phyloP scores from a whole-genome alignment of 1,284 basidiomycete species.

The Phaffia rhodozyma region DNA sequence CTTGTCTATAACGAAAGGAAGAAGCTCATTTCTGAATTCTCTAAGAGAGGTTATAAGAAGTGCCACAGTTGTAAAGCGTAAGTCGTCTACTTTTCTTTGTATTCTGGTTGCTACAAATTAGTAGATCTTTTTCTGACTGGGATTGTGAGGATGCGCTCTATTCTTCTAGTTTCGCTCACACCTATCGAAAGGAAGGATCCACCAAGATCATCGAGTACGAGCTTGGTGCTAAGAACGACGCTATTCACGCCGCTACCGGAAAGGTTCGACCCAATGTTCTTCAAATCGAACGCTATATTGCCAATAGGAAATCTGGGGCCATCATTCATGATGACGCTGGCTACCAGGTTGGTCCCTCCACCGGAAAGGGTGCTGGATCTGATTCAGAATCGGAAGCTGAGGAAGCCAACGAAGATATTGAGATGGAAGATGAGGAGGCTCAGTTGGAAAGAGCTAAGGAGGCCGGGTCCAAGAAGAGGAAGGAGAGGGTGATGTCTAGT shows the following conservation, averaged over 20 bases:
- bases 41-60: constrained; percentile 56
- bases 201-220: constrained; percentile 93
- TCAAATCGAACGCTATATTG: constrained; percentile 21
- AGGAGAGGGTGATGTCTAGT: constrained; percentile 78
- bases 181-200: constrained; percentile 85
- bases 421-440: constrained; percentile 26
- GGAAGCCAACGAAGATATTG: constrained; percentile 20
- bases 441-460: constrained; percentile 28
- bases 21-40: constrained; percentile 67
- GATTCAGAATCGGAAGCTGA: constrained; percentile 22
- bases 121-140: constrained; percentile 9
- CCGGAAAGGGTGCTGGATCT: constrained; percentile 25
- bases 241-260: constrained; percentile 45
- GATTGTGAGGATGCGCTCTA: background rate
- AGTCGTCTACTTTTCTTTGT: constrained; percentile 33
- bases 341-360: constrained; percentile 20
- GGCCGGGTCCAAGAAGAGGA: constrained; percentile 57
- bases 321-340: constrained; percentile 32
- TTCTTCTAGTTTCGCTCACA: constrained; percentile 57
- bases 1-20: constrained; percentile 80
- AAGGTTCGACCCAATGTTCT: constrained; percentile 61
- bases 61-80: constrained; percentile 73
- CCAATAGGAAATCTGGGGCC: constrained; percentile 15
- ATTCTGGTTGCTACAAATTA: background rate
- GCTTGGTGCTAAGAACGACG: constrained; percentile 66